Base-by-base conservation (phyloP, 345 rosid genomes). In the Eucalyptus fibrosa region DNA sequence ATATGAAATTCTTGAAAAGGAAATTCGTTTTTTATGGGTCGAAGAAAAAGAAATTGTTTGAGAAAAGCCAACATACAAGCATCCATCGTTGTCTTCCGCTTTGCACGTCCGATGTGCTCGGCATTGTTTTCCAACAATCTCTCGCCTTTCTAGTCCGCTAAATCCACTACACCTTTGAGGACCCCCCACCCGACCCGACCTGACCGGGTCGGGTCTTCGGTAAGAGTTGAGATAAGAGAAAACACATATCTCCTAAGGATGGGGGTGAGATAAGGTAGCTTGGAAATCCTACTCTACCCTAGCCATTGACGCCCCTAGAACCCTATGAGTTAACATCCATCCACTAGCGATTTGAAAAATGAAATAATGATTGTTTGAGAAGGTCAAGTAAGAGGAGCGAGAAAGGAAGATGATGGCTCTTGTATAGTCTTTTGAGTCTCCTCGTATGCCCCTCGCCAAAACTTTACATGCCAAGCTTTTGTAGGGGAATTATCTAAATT, bases 401-500 rank as follows among this genome's bases (percentile, higher is more conserved):
- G 37, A n/a, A 65, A 65, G 72, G 37, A 65, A 65, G 72, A 14
- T 4, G 19, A n/a, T n/a, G 72, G 34, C 72, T 65, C 37, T 30
- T 15, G 72, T 1, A 15, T 15, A 26, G 67, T 60, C 67, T 60
- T 12, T 26, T 6, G 15, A 60, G 67, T 60, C 67, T 60, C 67
- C 67, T 60, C n/a, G 1, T 28, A n/a, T 14, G 16, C 32, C 72
- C 21, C 55, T 17, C 55, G 21, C 55, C 55, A 51, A 51, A 51
- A 51, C 55, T 17, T 1, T 51, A 51, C 55, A 51, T 51, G 55
- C 4, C 55, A 51, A 17, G 21, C 21, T 51, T 51, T 51, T 7
- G 1, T 3, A 0, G 55, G 55, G 8, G 3, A 8, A 8, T 14
- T 4, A 51, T 51, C 55, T 1, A 51, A 7, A 51, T 51, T 51